These are phyloP conservation scores for Glomus cerebriforme DNA, from an alignment of 192 early-diverging fungal genomes.

Conservation along the genomic window DNA sequence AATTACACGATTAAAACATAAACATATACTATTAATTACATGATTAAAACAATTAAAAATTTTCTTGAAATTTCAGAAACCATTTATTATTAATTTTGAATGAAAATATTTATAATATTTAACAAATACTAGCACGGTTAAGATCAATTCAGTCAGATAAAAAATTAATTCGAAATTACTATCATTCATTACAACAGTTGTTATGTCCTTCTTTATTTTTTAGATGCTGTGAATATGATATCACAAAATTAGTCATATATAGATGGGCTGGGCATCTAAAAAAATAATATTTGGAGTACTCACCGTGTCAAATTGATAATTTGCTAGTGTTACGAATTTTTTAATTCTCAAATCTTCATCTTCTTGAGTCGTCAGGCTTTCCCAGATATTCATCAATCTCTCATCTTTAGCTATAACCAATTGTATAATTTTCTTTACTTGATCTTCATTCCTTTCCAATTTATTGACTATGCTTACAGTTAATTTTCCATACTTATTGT, in stretches of 20 bases:
- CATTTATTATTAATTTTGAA: no score
- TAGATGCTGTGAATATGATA: conserved; percentile 13
- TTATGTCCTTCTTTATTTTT: background rate
- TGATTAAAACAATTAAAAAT: no score
- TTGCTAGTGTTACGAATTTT: conserved; percentile 12
- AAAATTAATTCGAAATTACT: no score
- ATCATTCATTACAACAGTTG: no score
- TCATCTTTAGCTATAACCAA: conserved; percentile 11
- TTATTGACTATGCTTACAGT: conserved; percentile 7
- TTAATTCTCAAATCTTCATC: conserved; percentile 1
- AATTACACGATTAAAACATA: no score
- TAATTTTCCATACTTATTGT: conserved; percentile 6
- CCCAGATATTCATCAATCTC: conserved; percentile 7
- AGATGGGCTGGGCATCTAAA: background rate
- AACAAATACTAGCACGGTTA: no score
- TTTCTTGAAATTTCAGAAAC: no score
- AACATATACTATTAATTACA: no score
- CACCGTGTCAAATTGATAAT: conserved; percentile 21
- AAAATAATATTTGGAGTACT: conserved; percentile 6
- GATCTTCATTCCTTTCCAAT: conserved; percentile 12
- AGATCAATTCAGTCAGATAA: no score
- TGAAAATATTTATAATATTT: no score
- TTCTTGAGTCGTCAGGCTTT: background rate
- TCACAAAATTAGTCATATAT: background rate
- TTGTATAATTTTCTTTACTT: background rate